Evolutionary conservation across 768 basidiomycete species (phyloP).

Genomic region (Auricularia sp.): DNA sequence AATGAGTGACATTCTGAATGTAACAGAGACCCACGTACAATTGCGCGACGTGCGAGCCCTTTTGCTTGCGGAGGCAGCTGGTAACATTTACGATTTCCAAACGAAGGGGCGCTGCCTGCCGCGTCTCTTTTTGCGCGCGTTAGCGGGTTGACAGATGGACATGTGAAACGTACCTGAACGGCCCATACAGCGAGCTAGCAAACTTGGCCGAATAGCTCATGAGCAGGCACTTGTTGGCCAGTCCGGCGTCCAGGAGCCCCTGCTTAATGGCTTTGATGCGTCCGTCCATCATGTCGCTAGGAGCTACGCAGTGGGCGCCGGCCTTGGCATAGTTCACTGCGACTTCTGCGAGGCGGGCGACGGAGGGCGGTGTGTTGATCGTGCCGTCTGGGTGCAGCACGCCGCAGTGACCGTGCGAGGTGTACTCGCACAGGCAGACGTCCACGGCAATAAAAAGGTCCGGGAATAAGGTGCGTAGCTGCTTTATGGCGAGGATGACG

Average conservation of each 20-base stretch:
- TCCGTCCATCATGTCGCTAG: conserved; percentile 99
- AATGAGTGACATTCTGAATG: not conserved
- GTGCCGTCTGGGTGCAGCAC: conserved; percentile 62
- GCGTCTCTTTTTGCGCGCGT: conserved; percentile 49
- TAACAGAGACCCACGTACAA: conserved; percentile 48
- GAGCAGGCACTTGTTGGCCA: conserved; percentile 80
- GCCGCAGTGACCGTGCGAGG: conserved; percentile 96
- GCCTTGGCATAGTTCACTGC: conserved; percentile 87
- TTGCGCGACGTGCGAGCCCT: conserved; percentile 86
- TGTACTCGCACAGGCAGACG: conserved; percentile 99
- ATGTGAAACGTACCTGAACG: conserved; percentile 61
- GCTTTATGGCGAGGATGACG: conserved; percentile 85
- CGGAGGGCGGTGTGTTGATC: conserved; percentile 69
- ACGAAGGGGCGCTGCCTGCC: conserved; percentile 91
- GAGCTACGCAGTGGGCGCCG: conserved; percentile 97
- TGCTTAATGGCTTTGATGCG: conserved; percentile 84
- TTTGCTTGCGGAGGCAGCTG: conserved; percentile 85
- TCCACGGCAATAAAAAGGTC: conserved; percentile 83
- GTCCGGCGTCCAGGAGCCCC: conserved; percentile 69
- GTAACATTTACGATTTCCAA: conserved; percentile 96
- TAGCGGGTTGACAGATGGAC: not conserved
- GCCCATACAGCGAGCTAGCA: conserved; percentile 89
- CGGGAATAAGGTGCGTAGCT: conserved; percentile 70
- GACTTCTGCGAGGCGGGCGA: conserved; percentile 83
- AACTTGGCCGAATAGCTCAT: conserved; percentile 99